Evolutionary conservation across 2,329 filamentous ascomycete species (phyloP).

Genomic region (Penicillium capsulatum): DNA sequence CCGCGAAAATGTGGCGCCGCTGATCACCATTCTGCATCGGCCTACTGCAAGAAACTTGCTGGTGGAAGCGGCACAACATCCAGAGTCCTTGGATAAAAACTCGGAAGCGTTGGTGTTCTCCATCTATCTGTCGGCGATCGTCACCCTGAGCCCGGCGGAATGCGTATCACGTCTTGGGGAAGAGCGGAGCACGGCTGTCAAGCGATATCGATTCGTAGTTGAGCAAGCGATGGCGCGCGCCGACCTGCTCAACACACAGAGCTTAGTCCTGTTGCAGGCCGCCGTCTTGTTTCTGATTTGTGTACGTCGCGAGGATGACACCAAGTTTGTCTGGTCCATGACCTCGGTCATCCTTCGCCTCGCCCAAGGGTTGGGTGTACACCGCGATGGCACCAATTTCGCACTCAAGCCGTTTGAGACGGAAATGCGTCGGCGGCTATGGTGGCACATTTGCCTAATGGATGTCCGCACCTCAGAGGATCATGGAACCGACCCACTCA

Average conservation of each 20-base stretch:
- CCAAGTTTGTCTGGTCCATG: constrained; percentile 44
- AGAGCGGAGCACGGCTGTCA: constrained; percentile 48
- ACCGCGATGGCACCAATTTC: constrained; percentile 50
- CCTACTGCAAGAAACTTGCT: constrained; percentile 52
- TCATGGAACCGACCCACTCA: constrained; percentile 46
- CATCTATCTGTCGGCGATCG: constrained; percentile 57
- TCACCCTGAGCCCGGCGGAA: constrained; percentile 40
- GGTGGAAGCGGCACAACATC: constrained; percentile 47
- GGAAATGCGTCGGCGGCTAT: constrained; percentile 51
- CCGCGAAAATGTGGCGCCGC: constrained; percentile 58
- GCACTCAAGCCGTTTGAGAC: constrained; percentile 48
- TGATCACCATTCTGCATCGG: constrained; percentile 58
- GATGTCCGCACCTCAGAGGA: constrained; percentile 50
- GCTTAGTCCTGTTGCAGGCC: constrained; percentile 59
- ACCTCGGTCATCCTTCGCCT: constrained; percentile 41
- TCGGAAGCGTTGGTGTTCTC: constrained; percentile 58
- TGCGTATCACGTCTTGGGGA: constrained; percentile 48
- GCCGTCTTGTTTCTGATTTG: constrained; percentile 58
- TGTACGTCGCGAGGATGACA: constrained; percentile 41
- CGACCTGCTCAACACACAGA: constrained; percentile 59
- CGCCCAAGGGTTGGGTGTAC: constrained; percentile 46
- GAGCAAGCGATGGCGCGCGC: constrained; percentile 62
- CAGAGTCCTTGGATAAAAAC: constrained; percentile 50
- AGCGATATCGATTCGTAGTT: constrained; percentile 58
- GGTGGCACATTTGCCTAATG: constrained; percentile 49